Evolutionary conservation across 495 filamentous ascomycete species (phyloP).

Genomic region (Trichocladium uniseriatum): DNA sequence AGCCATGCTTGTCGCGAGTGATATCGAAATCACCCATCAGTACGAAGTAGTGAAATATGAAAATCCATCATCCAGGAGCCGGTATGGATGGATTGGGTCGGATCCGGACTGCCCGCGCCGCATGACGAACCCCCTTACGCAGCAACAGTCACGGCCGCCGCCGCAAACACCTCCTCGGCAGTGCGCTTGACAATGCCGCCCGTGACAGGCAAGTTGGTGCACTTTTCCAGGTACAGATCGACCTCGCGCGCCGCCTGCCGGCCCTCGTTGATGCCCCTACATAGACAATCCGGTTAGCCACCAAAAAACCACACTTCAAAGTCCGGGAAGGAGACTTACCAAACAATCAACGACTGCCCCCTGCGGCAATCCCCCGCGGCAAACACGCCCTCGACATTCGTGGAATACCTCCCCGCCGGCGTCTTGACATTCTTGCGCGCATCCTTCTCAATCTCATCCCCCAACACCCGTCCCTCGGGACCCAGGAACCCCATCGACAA

Average conservation of each 20-base stretch:
- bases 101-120: too few species aligned
- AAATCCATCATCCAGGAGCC: too few species aligned
- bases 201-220: slow-evolving; percentile 78
- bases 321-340: slow-evolving; percentile 67
- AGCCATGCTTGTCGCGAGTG: slow-evolving; percentile 7
- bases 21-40: slow-evolving; percentile 11
- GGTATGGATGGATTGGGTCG: too few species aligned
- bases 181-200: slow-evolving; percentile 87
- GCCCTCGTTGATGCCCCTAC: slow-evolving; percentile 98
- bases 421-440: slow-evolving; percentile 97
- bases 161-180: slow-evolving; percentile 53
- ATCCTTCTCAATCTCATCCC: slow-evolving; percentile 83
- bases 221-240: slow-evolving; percentile 76
- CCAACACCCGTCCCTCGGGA: slow-evolving; percentile 83
- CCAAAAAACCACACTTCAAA: too few species aligned
- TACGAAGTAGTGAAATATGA: too few species aligned
- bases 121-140: not conserved
- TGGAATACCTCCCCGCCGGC: slow-evolving; percentile 75
- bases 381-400: slow-evolving; percentile 83
- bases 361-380: slow-evolving; percentile 94
- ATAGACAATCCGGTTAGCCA: too few species aligned
- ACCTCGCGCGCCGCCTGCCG: slow-evolving; percentile 90
- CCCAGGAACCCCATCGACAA: slow-evolving; percentile 98
- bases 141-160: slow-evolving; percentile 4
- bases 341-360: slow-evolving; percentile 96